Conservation (phyloP, 192 early-diverging fungal species). For the Linnemannia schmuckeri region DNA sequence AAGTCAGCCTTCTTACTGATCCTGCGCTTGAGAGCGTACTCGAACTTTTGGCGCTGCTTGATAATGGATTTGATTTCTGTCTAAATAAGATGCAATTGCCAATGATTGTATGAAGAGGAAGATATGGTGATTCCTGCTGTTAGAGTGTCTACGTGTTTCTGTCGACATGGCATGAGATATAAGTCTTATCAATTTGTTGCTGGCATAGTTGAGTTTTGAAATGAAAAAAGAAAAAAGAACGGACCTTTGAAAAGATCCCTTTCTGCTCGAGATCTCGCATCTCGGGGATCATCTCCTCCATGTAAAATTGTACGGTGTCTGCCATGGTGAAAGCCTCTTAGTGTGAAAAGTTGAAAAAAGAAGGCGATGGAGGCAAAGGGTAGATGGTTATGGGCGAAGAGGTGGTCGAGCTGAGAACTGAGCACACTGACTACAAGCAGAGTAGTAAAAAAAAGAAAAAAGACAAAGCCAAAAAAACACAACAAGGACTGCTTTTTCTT, state of each 20-base stretch:
- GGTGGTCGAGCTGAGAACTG: neutral
- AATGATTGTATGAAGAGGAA: neutral
- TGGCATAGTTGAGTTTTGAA: neutral
- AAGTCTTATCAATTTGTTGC: neutral
- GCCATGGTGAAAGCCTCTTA: slow-evolving; percentile 76
- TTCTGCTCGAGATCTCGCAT: slow-evolving; percentile 88
- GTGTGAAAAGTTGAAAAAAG: neutral
- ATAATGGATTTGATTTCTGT: slow-evolving; percentile 89
- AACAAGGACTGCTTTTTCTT: slow-evolving; percentile 17
- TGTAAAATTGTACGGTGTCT: slow-evolving; percentile 88
- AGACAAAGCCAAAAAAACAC: neutral
- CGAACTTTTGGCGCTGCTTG: slow-evolving; percentile 89
- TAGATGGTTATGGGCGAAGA: neutral
- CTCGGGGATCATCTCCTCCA: slow-evolving; percentile 95
- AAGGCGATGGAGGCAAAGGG: neutral
- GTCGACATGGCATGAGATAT: neutral
- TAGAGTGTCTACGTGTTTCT: neutral
- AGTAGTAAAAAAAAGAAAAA: slow-evolving; percentile 17
- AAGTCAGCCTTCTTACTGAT: slow-evolving; percentile 82
- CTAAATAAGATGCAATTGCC: slow-evolving; percentile 34
- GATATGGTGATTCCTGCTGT: neutral
- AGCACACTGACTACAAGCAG: neutral
- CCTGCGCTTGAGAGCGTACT: slow-evolving; percentile 88
- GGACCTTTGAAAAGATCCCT: slow-evolving; percentile 83
- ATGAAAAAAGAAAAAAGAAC: slow-evolving; percentile 7